A percentile compares a stretch with the other conserved stretches of the same genome.
Evolutionary conservation across 495 filamentous ascomycete genomes (phyloP).

Genomic region (Hypoxylon fragiforme): DNA sequence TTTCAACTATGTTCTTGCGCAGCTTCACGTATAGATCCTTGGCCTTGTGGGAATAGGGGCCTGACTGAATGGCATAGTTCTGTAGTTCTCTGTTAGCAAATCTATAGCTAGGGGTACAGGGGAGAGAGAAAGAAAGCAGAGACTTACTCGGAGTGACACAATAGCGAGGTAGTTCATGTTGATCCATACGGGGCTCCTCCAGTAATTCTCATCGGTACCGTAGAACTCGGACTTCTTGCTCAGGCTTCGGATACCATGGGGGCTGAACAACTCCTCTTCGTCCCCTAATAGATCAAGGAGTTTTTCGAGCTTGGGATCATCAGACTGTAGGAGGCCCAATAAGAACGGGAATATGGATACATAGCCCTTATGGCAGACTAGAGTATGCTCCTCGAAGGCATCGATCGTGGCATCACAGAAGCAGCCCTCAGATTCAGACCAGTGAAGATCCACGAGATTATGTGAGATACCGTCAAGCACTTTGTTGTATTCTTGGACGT

Average conservation of each 20-base stretch:
- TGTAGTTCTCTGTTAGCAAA: slow-evolving; percentile 38
- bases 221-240: slow-evolving; percentile 83
- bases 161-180: slow-evolving; percentile 95
- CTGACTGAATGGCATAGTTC: slow-evolving; percentile 59
- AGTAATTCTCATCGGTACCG: slow-evolving; percentile 93
- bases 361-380: slow-evolving; percentile 96
- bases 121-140: slow-evolving; percentile 8
- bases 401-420: slow-evolving; percentile 97
- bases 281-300: slow-evolving; percentile 78
- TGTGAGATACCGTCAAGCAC: slow-evolving; percentile 77
- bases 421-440: slow-evolving; percentile 74
- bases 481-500: slow-evolving; percentile 69
- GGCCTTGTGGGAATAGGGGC: slow-evolving; percentile 72
- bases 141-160: slow-evolving; percentile 76
- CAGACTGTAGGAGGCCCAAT: slow-evolving; percentile 69
- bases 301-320: slow-evolving; percentile 71
- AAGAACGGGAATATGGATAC: slow-evolving; percentile 94
- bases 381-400: slow-evolving; percentile 85
- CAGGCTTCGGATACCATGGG: slow-evolving; percentile 82
- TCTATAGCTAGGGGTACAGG: slow-evolving; percentile 25
- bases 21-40: slow-evolving; percentile 74
- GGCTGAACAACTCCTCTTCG: slow-evolving; percentile 83
- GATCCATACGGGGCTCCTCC: slow-evolving; percentile 94
- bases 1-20: slow-evolving; percentile 82
- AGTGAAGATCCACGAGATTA: slow-evolving; percentile 94